Base-by-base conservation (phyloP, 2,329 filamentous ascomycete genomes). In the Penicillium corylophilum region DNA sequence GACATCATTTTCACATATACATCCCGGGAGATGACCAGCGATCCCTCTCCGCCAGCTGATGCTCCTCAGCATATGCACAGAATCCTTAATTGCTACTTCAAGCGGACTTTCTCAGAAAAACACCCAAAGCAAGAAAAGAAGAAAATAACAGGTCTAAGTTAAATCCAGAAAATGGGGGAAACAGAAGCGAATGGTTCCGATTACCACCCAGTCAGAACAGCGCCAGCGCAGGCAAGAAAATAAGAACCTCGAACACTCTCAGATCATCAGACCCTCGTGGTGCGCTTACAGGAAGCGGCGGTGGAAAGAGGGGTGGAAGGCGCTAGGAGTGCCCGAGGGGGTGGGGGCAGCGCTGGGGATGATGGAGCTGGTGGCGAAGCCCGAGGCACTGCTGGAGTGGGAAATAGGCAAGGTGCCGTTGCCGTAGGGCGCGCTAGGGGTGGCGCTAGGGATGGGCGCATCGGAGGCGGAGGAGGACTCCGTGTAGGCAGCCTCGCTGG, bases 311-410 rank as follows among this genome's bases (percentile, higher is more conserved):
- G 57, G 39, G 36, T 39, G 36, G 54, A 51, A 55, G 61, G 57
- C 61, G 54, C 64, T 64, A 44, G 61, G 53, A 59, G 67, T 64
- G 31, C 66, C 60, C 8, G 46, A 51, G 29, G 56, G 48, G 33
- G 53, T 39, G 22, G 43, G 46, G 16, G 3, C 20, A 35, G 36
- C 43, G 41, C 51, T 51, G 26, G 53, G 49, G 29, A 39, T 39
- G n/a, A 23, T 28, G 33, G 58, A 56, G 42, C 66, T 69, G 47
- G 69, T 71, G 47, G 59, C 51, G 55, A 70, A 71, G 39, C 69
- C 64, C 44, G 63, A 50, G 44, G 47, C 39, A 39, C 31, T 41
- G 39, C 39, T 52, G 41, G 48, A 42, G 24, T 54, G 50, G 15
- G 53, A 36, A 36, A 47, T 46, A n/a, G 51, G 55, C 51, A 42